A percentile compares a stretch with the other conserved stretches of the same genome.
Conservation (phyloP, 192 early-diverging fungal genomes). For the Backusella psychrophila region DNA sequence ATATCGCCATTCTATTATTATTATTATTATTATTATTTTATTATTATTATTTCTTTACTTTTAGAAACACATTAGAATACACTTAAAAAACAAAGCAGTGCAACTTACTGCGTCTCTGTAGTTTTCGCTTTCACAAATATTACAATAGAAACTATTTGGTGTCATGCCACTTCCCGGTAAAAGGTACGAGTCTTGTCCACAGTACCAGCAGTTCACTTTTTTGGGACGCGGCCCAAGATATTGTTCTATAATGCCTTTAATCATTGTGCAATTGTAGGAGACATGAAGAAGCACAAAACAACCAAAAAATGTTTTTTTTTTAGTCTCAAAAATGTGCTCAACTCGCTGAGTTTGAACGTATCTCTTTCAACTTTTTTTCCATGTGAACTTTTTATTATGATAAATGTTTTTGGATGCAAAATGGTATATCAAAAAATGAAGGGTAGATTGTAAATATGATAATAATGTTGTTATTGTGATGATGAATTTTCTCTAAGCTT, state of each 20-base stretch:
- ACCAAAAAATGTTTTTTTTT: background rate
- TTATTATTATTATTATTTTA: background rate
- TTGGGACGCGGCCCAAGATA: background rate
- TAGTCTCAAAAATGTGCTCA: background rate
- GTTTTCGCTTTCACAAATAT: background rate
- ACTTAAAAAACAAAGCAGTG: background rate
- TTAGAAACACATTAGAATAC: conserved; percentile 3
- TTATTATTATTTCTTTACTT: background rate
- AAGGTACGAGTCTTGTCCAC: background rate
- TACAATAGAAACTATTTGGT: background rate
- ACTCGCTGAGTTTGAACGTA: background rate
- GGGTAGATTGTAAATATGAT: background rate
- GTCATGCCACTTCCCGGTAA: background rate
- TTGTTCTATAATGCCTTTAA: background rate
- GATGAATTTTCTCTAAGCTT: background rate
- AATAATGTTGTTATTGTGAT: background rate
- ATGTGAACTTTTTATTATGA: background rate
- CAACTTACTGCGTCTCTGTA: background rate
- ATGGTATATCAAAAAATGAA: conserved; percentile 1
- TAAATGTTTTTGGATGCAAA: background rate
- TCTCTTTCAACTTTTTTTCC: background rate
- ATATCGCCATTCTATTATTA: background rate
- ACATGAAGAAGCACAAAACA: background rate
- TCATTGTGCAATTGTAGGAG: background rate
- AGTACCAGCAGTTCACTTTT: background rate